Evolutionary conservation across 805 yeast genomes (phyloP).

Genomic region (Candida suzukii): DNA sequence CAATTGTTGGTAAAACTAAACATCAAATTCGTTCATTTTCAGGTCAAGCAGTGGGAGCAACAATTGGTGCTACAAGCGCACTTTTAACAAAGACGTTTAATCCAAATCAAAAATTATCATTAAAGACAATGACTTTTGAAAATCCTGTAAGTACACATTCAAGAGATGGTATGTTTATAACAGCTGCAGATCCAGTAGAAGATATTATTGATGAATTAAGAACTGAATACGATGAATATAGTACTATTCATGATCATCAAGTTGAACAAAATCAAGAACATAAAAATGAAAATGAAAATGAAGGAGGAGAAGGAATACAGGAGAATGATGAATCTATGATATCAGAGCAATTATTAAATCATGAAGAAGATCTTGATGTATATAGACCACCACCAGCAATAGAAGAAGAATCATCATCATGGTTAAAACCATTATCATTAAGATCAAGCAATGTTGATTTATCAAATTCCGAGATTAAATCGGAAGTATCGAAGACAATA

Average conservation of each 20-base stretch:
- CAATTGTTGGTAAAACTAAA: slow-evolving; percentile 25
- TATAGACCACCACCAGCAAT: neutral
- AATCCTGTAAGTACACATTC: slow-evolving; percentile 29
- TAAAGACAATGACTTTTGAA: slow-evolving; percentile 20
- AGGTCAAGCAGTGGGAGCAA: slow-evolving; percentile 19
- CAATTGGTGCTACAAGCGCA: slow-evolving; percentile 22
- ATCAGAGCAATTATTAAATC: too few species aligned
- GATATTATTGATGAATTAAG: slow-evolving; percentile 9
- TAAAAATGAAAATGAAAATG: neutral
- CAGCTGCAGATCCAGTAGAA: slow-evolving; percentile 23
- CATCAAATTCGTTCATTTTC: slow-evolving; percentile 16
- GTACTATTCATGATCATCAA: too few species aligned
- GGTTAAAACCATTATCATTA: neutral
- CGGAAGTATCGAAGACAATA: too few species aligned
- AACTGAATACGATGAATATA: neutral
- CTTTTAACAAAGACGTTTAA: slow-evolving; percentile 25
- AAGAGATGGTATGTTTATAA: slow-evolving; percentile 24
- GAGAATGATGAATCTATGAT: neutral
- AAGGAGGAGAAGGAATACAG: neutral
- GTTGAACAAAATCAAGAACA: neutral
- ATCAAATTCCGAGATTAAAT: neutral
- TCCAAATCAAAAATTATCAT: slow-evolving; percentile 21
- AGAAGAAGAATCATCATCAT: neutral
- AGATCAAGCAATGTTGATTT: neutral
- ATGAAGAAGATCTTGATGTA: neutral